These are phyloP conservation scores for Vicia villosa DNA, from an alignment of 306 rosid species.

Conservation along the genomic window DNA sequence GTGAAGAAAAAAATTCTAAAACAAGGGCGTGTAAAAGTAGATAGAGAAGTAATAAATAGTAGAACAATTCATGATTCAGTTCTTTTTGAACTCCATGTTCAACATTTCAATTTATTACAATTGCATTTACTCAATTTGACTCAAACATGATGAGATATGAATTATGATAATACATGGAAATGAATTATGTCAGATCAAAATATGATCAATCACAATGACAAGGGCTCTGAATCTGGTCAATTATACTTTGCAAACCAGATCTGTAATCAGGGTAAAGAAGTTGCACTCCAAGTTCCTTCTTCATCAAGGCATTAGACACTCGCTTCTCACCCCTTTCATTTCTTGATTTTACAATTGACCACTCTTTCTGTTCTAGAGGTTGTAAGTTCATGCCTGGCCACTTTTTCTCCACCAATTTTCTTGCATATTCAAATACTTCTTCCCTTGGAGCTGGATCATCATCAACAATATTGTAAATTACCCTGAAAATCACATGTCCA, in stretches of 20 bases:
- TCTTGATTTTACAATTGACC: constrained; percentile 17
- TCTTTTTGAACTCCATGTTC: not conserved
- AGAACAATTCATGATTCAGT: not conserved
- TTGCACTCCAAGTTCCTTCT: constrained; percentile 62
- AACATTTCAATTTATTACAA: constrained; percentile 8
- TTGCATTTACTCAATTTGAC: not conserved
- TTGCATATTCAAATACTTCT: constrained; percentile 78
- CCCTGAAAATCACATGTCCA: constrained; percentile 46
- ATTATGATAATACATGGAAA: constrained; percentile 1
- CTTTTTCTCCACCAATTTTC: constrained; percentile 65
- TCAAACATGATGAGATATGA: not conserved
- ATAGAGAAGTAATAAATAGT: no score
- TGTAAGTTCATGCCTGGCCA: constrained; percentile 62
- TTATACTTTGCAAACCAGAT: constrained; percentile 68
- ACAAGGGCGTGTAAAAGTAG: no score
- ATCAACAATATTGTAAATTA: constrained; percentile 72
- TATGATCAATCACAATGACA: not conserved
- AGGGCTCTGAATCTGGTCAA: constrained; percentile 62
- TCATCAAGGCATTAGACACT: constrained; percentile 68
- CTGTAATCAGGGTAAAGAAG: constrained; percentile 71
- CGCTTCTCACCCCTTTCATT: constrained; percentile 58
- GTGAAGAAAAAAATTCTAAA: no score
- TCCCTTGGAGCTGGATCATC: constrained; percentile 83
- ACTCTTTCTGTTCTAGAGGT: constrained; percentile 16
- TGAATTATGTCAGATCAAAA: not conserved